Conservation (phyloP, 306 rosid species). For the Prunus salicina region DNA sequence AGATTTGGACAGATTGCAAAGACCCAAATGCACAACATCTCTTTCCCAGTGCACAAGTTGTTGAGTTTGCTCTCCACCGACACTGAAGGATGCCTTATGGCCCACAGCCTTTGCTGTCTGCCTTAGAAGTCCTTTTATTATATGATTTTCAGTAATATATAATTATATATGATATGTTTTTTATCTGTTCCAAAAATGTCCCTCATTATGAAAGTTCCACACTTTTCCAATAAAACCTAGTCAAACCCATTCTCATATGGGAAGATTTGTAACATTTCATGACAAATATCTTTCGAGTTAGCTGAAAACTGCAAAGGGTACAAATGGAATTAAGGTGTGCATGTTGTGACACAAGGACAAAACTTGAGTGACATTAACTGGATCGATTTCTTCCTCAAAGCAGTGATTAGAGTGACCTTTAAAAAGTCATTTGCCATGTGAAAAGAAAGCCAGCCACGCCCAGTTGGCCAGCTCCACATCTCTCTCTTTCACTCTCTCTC, state of each 20-base stretch:
- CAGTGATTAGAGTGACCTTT: slow-evolving; percentile 8
- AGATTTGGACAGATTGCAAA: background rate
- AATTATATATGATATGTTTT: background rate
- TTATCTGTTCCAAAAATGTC: background rate
- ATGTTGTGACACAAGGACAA: background rate
- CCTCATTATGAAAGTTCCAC: background rate
- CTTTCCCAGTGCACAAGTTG: slow-evolving; percentile 5
- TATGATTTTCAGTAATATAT: background rate
- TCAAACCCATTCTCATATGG: background rate
- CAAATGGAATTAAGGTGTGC: background rate
- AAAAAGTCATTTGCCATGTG: background rate
- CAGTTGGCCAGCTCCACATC: slow-evolving; percentile 7
- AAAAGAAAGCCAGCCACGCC: slow-evolving; percentile 2
- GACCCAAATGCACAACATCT: background rate
- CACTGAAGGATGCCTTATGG: slow-evolving; percentile 2
- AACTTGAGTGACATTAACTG: background rate
- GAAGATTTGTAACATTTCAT: too few relatives aligned
- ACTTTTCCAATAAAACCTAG: background rate
- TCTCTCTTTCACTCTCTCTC: slow-evolving; percentile 1
- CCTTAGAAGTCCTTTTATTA: background rate
- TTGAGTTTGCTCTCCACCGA: slow-evolving; percentile 6
- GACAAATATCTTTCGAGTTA: background rate
- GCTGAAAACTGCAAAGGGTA: background rate
- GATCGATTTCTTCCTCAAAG: background rate
- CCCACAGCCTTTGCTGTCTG: background rate